Evolutionary conservation across 371 early-diverging fungal species (phyloP), one percentile per base, ranked within the genome.

Genomic region (Globomyces sp.): DNA sequence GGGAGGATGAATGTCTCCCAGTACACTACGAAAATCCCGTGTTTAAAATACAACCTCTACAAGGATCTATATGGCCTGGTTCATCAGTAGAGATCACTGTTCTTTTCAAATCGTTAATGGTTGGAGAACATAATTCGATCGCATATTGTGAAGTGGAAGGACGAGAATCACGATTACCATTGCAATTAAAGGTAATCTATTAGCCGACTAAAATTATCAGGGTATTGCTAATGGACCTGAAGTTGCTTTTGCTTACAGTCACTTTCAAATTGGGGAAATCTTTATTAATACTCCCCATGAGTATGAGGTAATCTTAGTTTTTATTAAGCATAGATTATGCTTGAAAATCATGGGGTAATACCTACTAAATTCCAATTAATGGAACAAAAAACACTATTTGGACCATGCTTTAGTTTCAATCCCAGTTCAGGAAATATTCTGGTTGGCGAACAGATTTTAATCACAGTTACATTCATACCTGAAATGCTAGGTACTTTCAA

Each of bases 341-440:
- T 85, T 1, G 82, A 83, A 60, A 85, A 85, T 64, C 46, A 64
- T 0, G 85, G 85, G n/a, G 74, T 77, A 1, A 83, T 85, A 52
- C 73, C 77, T 9, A 73, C 72, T 9, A 41, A 68, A 0, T 85
- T 66, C 58, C 52, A 64, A 3, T 46, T 80, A 0, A 5, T 57
- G 13, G 58, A 46, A 36, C 59, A 72, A 5, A 47, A 58, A 4
- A 57, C 71, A 4, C 37, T 75, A 8, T 77, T 78, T 69, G 80
- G 77, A 5, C 76, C 76, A 3, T 77, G 74, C 53, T 82, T 85
- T 57, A 41, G 5, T 2, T 83, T 85, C 60, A 62, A 10, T 1
- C 84, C 85, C 2, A 63, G 60, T 34, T 10, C 45, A 1, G 85
- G 84, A 4, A 42, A 57, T 4, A 64, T 85, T 4, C 52, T 41